Conservation (phyloP, 495 filamentous ascomycete genomes). For the Penicillium simplicissimum region DNA sequence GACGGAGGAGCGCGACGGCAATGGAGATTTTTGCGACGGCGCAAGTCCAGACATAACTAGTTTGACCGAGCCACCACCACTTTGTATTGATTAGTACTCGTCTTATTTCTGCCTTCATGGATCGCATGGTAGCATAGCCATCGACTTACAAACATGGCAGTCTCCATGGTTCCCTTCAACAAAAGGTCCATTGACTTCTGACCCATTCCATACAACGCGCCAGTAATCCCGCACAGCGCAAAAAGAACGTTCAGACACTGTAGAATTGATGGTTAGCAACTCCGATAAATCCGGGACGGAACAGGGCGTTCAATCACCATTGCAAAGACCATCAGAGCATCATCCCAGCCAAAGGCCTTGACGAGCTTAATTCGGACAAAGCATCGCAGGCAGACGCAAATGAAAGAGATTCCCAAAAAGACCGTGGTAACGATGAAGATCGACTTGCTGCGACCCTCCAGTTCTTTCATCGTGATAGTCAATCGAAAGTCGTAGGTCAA, state of each 20-base stretch:
- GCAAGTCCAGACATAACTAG: constrained; percentile 33
- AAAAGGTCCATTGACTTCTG: constrained; percentile 24
- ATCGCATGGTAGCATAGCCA: neutral
- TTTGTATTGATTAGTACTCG: constrained; percentile 9
- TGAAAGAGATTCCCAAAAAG: constrained; percentile 40
- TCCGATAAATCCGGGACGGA: neutral
- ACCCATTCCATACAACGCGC: constrained; percentile 39
- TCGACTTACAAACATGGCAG: constrained; percentile 45
- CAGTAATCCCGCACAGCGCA: constrained; percentile 41
- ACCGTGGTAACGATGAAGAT: constrained; percentile 44
- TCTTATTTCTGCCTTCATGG: neutral
- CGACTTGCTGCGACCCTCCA: constrained; percentile 39
- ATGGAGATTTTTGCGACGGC: constrained; percentile 37
- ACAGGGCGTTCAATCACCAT: constrained; percentile 30
- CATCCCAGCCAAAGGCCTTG: constrained; percentile 49
- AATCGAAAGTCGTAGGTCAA: constrained; percentile 8
- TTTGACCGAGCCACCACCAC: constrained; percentile 46
- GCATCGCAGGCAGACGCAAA: constrained; percentile 42
- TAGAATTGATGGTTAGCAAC: neutral
- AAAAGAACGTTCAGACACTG: constrained; percentile 38
- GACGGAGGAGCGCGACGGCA: constrained; percentile 37
- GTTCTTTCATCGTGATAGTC: constrained; percentile 32
- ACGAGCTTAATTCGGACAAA: constrained; percentile 43
- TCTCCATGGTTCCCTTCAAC: constrained; percentile 27
- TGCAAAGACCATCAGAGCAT: constrained; percentile 43